Base-by-base conservation (phyloP, 352 stramenopile genomes). In the Bremia lactucae region DNA sequence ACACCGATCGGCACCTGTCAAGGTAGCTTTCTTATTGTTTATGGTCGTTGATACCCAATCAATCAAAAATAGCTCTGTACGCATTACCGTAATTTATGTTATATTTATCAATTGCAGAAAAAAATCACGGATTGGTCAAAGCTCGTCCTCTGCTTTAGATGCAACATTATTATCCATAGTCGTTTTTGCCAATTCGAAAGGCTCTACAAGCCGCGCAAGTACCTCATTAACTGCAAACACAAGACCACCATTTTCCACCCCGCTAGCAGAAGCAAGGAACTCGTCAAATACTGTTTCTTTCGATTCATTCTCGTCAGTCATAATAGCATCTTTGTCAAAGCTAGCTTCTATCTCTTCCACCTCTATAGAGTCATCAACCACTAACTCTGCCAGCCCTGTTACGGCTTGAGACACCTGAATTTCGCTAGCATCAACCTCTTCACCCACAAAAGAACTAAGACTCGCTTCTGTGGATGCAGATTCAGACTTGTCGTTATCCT, bases 221-320 rank as follows among this genome's bases (percentile, higher is more conserved):
- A 63, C 48, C 31, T 63, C 54, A 37, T 63, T 63, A 22, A 63
- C 45, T 38, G 42, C 45, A 36, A 44, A 55, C 13, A 36, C 49
- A 34, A 63, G 28, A 22, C 54, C 43, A 18, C 33, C 36, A 33
- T 13, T 41, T 38, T 40, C 48, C 24, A 21, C 19, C 18, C 47
- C 43, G 31, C 6, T 31, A 40, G 31, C 15, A 44, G 23, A 31
- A 28, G 25, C 26, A 11, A 41, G 37, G 16, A 24, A 18, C 10
- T 51, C 33, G 11, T 29, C 37, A 10, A 22, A 31, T 18, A 40
- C 36, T 38, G 38, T 14, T 14, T 48, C 23, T 19, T 6, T 16
- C 28, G 10, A 29, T 13, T 41, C 18, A 15, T 6, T 43, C 34
- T 49, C 35, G 8, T 48, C 19, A 9, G 20, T 35, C 16, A 36